A percentile compares a stretch with the other conserved stretches of the same genome.
Conservation (phyloP, 805 yeast genomes). For the Priceomyces carsonii region DNA sequence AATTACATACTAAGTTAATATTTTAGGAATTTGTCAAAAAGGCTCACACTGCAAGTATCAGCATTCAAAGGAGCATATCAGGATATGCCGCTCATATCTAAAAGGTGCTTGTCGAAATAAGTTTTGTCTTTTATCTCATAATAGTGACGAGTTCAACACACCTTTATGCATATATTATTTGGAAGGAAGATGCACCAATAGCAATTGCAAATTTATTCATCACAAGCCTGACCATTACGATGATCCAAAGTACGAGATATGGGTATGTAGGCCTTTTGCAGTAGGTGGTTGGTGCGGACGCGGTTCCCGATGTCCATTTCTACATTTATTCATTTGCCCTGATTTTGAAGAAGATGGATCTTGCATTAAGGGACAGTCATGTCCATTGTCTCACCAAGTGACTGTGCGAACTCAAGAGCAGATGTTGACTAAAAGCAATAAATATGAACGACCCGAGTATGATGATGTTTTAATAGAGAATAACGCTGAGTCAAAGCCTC, state of each 20-base stretch:
- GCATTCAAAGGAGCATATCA: constrained; percentile 52
- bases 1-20: constrained; percentile 5
- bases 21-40: constrained; percentile 53
- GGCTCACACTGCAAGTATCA: constrained; percentile 51
- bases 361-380: constrained; percentile 54
- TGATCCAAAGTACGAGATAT: constrained; percentile 37
- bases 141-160: constrained; percentile 58
- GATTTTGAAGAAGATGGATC: constrained; percentile 62
- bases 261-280: constrained; percentile 67
- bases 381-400: constrained; percentile 52
- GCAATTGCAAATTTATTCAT: constrained; percentile 55
- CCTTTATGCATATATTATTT: constrained; percentile 33
- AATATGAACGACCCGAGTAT: constrained; percentile 13
- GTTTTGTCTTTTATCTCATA: constrained; percentile 59
- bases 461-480: constrained; percentile 21
- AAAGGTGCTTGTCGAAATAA: constrained; percentile 47
- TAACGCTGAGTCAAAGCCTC: constrained; percentile 8
- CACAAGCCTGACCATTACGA: constrained; percentile 49
- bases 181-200: constrained; percentile 31
- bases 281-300: constrained; percentile 66
- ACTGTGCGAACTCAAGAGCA: constrained; percentile 27
- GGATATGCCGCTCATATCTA: constrained; percentile 55
- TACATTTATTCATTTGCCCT: constrained; percentile 68
- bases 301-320: constrained; percentile 57
- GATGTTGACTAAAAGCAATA: constrained; percentile 19